phyloP scores from a whole-genome alignment of 2,329 filamentous ascomycete species.

The Lachnellula cervina region DNA sequence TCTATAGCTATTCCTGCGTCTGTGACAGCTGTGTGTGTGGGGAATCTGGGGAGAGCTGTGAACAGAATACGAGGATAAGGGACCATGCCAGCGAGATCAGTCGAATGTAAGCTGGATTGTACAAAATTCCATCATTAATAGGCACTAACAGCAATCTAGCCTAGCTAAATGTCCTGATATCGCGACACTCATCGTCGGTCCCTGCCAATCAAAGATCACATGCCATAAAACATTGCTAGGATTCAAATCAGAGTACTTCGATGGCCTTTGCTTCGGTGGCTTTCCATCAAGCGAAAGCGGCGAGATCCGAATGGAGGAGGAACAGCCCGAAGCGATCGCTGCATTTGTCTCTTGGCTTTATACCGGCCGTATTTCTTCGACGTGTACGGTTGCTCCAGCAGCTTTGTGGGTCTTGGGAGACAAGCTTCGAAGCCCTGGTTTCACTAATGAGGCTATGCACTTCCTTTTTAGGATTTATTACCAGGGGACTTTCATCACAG shows the following conservation, averaged over 20 bases:
- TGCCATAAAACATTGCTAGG: background rate
- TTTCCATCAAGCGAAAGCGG: background rate
- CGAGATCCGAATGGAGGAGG: background rate
- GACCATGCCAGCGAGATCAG: too few relatives aligned
- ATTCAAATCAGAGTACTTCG: background rate
- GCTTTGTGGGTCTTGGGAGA: background rate
- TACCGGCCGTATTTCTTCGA: background rate
- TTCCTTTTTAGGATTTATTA: too few relatives aligned
- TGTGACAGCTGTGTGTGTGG: too few relatives aligned
- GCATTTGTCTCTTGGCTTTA: background rate
- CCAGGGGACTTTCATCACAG: too few relatives aligned
- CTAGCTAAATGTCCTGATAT: background rate
- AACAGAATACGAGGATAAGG: too few relatives aligned
- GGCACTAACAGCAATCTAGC: background rate
- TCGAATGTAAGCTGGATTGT: too few relatives aligned
- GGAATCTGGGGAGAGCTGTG: too few relatives aligned
- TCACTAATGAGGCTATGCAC: background rate
- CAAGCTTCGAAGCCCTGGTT: background rate
- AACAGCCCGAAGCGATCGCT: background rate
- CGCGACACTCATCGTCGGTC: background rate
- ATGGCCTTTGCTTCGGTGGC: background rate
- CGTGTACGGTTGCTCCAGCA: background rate
- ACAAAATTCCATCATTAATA: too few relatives aligned
- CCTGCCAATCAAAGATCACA: background rate
- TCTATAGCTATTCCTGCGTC: too few relatives aligned